These are phyloP conservation scores for Pythium sukuiense DNA, from an alignment of 352 stramenopile genomes.

Conservation along the genomic window DNA sequence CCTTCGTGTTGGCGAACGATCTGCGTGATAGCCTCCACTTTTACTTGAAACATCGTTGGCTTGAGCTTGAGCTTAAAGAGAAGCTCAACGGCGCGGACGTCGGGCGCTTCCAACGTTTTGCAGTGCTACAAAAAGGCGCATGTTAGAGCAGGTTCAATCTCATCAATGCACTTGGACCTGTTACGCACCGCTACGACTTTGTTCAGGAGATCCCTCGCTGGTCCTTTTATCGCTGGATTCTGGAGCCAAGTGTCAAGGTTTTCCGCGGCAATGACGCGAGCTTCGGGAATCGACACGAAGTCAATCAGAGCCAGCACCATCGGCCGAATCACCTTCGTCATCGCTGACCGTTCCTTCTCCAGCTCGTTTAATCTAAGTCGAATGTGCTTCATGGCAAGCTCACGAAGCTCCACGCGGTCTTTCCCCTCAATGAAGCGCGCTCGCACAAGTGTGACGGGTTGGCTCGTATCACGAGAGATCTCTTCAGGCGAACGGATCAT, in stretches of 20 bases:
- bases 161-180: no score
- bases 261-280: constrained; percentile 64
- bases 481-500: constrained; percentile 36
- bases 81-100: constrained; percentile 67
- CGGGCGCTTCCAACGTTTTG: constrained; percentile 51
- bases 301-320: constrained; percentile 78
- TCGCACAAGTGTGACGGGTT: constrained; percentile 34
- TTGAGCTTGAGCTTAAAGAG: constrained; percentile 86
- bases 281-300: constrained; percentile 58
- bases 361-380: constrained; percentile 59
- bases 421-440: constrained; percentile 45
- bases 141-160: neutral
- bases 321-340: constrained; percentile 60
- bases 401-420: constrained; percentile 48
- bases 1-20: constrained; percentile 67
- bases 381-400: constrained; percentile 73
- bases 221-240: constrained; percentile 75
- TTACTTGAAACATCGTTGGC: constrained; percentile 87
- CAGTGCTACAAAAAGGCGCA: constrained; percentile 37
- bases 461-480: constrained; percentile 5
- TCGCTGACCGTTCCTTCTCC: constrained; percentile 63
- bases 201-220: constrained; percentile 68
- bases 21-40: constrained; percentile 81
- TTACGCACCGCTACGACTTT: constrained; percentile 54
- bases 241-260: constrained; percentile 80